Conservation (phyloP, 2,329 filamentous ascomycete genomes). For the Ascochyta clinopodiicola region DNA sequence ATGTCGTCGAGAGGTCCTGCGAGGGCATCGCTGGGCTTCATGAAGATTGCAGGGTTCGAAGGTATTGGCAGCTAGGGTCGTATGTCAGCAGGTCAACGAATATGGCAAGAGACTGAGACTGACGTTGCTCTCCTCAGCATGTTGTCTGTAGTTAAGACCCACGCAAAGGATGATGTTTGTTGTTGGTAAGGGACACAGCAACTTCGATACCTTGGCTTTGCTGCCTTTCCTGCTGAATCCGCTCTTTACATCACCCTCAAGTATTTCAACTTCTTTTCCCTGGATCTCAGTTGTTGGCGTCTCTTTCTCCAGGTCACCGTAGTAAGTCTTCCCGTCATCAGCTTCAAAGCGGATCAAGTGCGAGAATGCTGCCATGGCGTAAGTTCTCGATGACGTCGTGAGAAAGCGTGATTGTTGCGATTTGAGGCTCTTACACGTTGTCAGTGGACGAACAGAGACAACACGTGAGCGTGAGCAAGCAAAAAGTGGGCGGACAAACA, state of each 20-base stretch:
- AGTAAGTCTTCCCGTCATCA: slow-evolving; percentile 37
- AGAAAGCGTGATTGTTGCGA: not conserved
- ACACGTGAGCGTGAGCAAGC: slow-evolving; percentile 1
- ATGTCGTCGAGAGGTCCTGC: slow-evolving; percentile 41
- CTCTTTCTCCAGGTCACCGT: slow-evolving; percentile 42
- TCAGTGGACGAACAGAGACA: not conserved
- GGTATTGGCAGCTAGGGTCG: slow-evolving; percentile 35
- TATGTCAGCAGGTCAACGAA: not conserved
- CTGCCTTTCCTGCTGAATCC: slow-evolving; percentile 40
- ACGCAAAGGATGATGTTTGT: slow-evolving; percentile 45
- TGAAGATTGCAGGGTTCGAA: slow-evolving; percentile 44
- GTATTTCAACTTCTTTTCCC: slow-evolving; percentile 38
- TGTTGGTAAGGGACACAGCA: slow-evolving; percentile 37
- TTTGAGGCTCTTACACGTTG: not conserved
- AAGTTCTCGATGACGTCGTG: slow-evolving; percentile 4
- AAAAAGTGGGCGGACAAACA: slow-evolving; percentile 2
- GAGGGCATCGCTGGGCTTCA: slow-evolving; percentile 45
- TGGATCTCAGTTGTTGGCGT: slow-evolving; percentile 39
- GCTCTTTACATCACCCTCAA: slow-evolving; percentile 36
- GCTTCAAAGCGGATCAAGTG: slow-evolving; percentile 43
- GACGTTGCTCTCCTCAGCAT: slow-evolving; percentile 44
- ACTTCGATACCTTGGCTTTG: slow-evolving; percentile 38
- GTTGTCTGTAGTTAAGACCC: slow-evolving; percentile 45
- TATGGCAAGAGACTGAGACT: not conserved
- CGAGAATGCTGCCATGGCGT: slow-evolving; percentile 37